phyloP scores from a whole-genome alignment of 2,329 filamentous ascomycete species.

The Metarhizium brunneum region DNA sequence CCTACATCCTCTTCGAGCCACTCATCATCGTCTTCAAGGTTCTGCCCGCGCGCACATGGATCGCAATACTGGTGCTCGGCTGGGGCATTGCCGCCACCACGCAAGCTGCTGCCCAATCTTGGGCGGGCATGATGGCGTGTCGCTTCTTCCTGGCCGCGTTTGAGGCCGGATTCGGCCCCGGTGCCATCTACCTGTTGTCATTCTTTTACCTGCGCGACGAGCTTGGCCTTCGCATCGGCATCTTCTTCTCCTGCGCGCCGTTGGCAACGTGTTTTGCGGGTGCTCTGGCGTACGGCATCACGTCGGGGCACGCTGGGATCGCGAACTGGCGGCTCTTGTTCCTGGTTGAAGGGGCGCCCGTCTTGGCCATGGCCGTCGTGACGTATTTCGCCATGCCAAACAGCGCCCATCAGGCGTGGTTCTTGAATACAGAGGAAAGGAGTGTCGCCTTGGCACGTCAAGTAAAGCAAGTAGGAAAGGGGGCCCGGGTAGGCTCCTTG shows the following conservation, averaged over 20 bases:
- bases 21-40: conserved; percentile 9
- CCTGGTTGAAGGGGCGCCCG: conserved; percentile 37
- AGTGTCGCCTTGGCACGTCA: conserved; percentile 6
- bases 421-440: conserved; percentile 12
- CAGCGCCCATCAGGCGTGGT: conserved; percentile 6
- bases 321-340: conserved; percentile 58
- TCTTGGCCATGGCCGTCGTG: conserved; percentile 20
- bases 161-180: conserved; percentile 23
- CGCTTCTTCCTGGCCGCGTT: conserved; percentile 29
- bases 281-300: conserved; percentile 56
- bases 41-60: conserved; percentile 4
- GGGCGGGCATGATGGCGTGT: conserved; percentile 33
- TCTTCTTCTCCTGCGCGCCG: conserved; percentile 48
- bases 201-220: conserved; percentile 27
- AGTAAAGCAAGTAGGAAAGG: conserved; percentile 4
- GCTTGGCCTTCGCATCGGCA: conserved; percentile 21
- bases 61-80: conserved; percentile 4
- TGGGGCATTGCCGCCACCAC: conserved; percentile 19
- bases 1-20: conserved; percentile 10
- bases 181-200: conserved; percentile 23
- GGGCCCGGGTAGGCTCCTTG: conserved; percentile 2
- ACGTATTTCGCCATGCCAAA: conserved; percentile 19
- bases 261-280: conserved; percentile 60
- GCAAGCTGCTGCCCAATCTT: conserved; percentile 35
- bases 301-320: conserved; percentile 42